Evolutionary conservation across 2,329 filamentous ascomycete species (phyloP).

Genomic region (Penicillium sp.): DNA sequence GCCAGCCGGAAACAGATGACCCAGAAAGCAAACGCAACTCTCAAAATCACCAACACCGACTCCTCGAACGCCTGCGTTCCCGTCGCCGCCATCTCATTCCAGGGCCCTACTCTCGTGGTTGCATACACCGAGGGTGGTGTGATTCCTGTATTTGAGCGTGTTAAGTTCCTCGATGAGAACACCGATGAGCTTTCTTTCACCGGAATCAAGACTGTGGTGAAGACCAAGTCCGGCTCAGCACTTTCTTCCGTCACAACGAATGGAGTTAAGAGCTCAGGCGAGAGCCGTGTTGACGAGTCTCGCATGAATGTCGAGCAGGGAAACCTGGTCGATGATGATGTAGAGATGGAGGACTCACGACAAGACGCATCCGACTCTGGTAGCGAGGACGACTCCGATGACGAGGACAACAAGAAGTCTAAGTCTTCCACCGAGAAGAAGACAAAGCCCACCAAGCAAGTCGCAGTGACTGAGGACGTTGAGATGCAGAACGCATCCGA

Average conservation of each 20-base stretch:
- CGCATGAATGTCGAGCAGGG: slow-evolving; percentile 53
- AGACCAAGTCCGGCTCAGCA: slow-evolving; percentile 43
- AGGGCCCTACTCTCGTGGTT: slow-evolving; percentile 47
- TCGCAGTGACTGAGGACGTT: slow-evolving; percentile 37
- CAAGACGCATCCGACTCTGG: slow-evolving; percentile 28
- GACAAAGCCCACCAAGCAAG: slow-evolving; percentile 20
- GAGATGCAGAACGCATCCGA: slow-evolving; percentile 40
- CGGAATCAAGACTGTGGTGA: slow-evolving; percentile 46
- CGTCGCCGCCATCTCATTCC: slow-evolving; percentile 45
- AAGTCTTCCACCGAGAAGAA: slow-evolving; percentile 20
- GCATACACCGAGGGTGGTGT: slow-evolving; percentile 51
- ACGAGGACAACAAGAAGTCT: slow-evolving; percentile 22
- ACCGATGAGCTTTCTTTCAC: slow-evolving; percentile 46
- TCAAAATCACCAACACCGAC: slow-evolving; percentile 47
- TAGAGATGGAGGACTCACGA: slow-evolving; percentile 33
- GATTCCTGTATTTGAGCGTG: slow-evolving; percentile 50
- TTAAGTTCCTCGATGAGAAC: slow-evolving; percentile 47
- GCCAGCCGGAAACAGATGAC: slow-evolving; percentile 46
- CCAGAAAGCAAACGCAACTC: slow-evolving; percentile 44
- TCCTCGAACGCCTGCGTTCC: slow-evolving; percentile 40
- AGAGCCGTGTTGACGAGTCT: slow-evolving; percentile 57
- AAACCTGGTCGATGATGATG: slow-evolving; percentile 45
- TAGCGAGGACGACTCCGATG: slow-evolving; percentile 30
- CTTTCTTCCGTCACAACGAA: slow-evolving; percentile 52
- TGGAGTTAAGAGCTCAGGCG: slow-evolving; percentile 50